phyloP scores from a whole-genome alignment of 305 asterid species.

The Solanum hybrid region DNA sequence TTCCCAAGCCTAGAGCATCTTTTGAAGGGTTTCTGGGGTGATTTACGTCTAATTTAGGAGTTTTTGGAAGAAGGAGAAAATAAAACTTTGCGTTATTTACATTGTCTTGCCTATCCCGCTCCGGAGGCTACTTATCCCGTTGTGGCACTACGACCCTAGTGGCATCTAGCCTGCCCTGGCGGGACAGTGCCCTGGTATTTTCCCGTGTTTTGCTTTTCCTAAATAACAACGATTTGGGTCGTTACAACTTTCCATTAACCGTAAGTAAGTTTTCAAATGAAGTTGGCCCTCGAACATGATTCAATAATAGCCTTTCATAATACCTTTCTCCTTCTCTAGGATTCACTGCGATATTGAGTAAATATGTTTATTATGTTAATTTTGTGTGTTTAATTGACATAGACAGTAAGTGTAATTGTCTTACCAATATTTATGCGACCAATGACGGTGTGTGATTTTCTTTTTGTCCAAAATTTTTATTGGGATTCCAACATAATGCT shows the following conservation, averaged over 20 bases:
- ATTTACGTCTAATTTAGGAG: not conserved
- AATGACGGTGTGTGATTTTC: not conserved
- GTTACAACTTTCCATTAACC: not conserved
- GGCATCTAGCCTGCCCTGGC: not conserved
- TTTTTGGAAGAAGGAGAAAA: not conserved
- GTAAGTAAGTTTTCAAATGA: not conserved
- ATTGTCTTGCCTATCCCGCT: not conserved
- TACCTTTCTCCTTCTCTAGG: not conserved
- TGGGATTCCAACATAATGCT: not conserved
- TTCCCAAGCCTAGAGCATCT: not conserved
- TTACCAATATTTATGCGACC: not conserved
- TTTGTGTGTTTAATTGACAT: not conserved
- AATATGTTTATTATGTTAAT: no score
- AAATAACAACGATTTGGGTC: not conserved
- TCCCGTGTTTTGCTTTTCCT: not conserved
- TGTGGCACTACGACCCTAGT: not conserved
- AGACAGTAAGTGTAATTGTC: not conserved
- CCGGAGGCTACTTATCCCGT: not conserved
- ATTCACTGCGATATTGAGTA: no score
- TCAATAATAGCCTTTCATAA: not conserved
- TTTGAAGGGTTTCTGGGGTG: not conserved
- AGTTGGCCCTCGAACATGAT: not conserved
- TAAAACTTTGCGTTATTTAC: not conserved
- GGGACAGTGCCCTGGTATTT: not conserved
- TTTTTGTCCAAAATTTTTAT: not conserved